Base-by-base conservation (phyloP, 2,329 filamentous ascomycete genomes). In the Neoascochyta sp. region DNA sequence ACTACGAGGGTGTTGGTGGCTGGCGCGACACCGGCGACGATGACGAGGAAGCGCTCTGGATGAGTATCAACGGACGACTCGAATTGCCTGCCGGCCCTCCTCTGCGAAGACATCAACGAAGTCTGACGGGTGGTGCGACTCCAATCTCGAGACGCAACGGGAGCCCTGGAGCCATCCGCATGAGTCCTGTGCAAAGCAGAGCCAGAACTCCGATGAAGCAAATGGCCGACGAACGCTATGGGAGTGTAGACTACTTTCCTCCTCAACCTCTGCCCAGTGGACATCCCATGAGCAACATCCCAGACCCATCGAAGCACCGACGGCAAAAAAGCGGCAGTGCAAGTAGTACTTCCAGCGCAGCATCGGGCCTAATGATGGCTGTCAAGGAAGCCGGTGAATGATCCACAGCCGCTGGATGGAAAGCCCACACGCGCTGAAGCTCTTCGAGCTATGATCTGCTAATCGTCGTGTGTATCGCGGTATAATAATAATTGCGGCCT, bases 1-100 rank as follows among this genome's bases (percentile, higher is more conserved):
- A 69, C 39, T 69, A 61, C 27, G 66, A 69, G 34, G 64, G 64
- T 29, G 60, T 69, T 1, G 66, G 66, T 15, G 66, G 66, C 1
- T 64, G 60, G 60, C 47, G 59, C 24, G 48, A 62, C 10, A 39
- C 57, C 3, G 57, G 54, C 9, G 58, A 58, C 15, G 57, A 62
- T 1, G 63, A 65, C 4, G 65, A 68, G 23, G 65, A 68, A 41
- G 65, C 64, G 3, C 29, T 65, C 9, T 69, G 65, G 65, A 62
- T 67, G 45, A 56, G 58, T 32, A 64, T 67, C 42, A 68, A 68
- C 31, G 59, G 57, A n/a, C 41, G 65, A 9, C 49, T 68, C 1
- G 57, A 66, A 30, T 40, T 68, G 1, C 64, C 65, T 4, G 45
- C 53, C 10, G 49, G 46, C 7, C 21, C 41, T n/a, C 50, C 54